A percentile compares a stretch with the other conserved stretches of the same genome.
phyloP scores from a whole-genome alignment of 1,284 basidiomycete genomes.

The Moesziomyces antarcticus region DNA sequence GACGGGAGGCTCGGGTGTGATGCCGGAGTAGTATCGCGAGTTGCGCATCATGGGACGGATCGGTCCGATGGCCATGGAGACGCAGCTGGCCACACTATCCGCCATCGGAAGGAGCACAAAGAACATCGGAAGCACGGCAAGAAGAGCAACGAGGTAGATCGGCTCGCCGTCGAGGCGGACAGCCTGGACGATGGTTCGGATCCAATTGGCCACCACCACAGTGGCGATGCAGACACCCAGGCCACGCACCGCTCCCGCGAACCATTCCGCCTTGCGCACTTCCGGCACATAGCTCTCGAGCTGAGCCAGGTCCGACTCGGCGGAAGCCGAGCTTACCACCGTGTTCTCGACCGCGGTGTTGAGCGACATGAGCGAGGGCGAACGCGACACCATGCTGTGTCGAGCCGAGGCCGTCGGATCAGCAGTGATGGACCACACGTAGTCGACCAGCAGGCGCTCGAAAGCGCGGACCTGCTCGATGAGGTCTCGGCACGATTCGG shows the following conservation, averaged over 20 bases:
- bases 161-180: constrained; percentile 26
- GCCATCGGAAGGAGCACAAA: constrained; percentile 74
- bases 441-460: constrained; percentile 80
- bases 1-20: constrained; percentile 73
- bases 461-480: constrained; percentile 71
- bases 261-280: constrained; percentile 12
- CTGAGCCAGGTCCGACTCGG: constrained; percentile 14
- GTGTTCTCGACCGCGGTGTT: constrained; percentile 22
- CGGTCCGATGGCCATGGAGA: constrained; percentile 67
- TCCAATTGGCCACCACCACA: constrained; percentile 28
- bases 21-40: constrained; percentile 69
- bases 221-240: constrained; percentile 27
- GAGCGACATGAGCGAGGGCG: constrained; percentile 27
- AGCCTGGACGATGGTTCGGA: constrained; percentile 22
- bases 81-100: constrained; percentile 72
- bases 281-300: constrained; percentile 17
- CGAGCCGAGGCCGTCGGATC: constrained; percentile 26
- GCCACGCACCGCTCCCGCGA: constrained; percentile 25
- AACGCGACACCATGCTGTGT: constrained; percentile 32
- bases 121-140: constrained; percentile 69
- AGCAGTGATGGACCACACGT: constrained; percentile 74
- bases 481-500: constrained; percentile 75
- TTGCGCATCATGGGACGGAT: constrained; percentile 74
- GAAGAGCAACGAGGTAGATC: constrained; percentile 21
- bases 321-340: constrained; percentile 15